Evolutionary conservation across 2,329 filamentous ascomycete genomes (phyloP), one percentile per base, ranked within the genome.

Genomic region (Venturia aucupariae): DNA sequence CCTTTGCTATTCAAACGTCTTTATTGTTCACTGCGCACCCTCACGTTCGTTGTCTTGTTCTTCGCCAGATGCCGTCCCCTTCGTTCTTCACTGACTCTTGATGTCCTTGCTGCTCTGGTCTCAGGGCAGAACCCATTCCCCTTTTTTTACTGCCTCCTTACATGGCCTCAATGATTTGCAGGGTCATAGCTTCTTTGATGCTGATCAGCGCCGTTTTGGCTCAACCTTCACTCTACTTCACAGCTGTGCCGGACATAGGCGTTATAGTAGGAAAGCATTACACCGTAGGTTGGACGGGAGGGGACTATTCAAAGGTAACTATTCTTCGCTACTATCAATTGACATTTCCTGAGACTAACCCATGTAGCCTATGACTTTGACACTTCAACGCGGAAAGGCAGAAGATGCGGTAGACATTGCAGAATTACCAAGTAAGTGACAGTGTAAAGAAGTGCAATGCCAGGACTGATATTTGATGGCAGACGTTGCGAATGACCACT

Each of bases 231-330:
- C 51, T 55, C 11, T 19, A 3, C 51, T 55, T 55, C 15, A 35
- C 30, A 32, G 15, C n/a, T 55, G 51, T 55, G 24, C 51, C 51
- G 24, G 51, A 55, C 30, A 32, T 5, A 32, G 51, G 51, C 51
- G 51, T 55, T 19, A n/a, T 55, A 35, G 51, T 55, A 19, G 51
- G 51, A n/a, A 35, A 55, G 51, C 51, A 55, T 35, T 55, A 55
- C 17, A 35, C 35, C 10, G 13, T 55, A 35, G 51, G 35, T 15
- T 55, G 51, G 51, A 55, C 27, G 1, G 51, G 51, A 55, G 51
- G 51, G 7, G 27, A 55, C 17, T 7, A 55, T 19, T 55, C 51
- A 35, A 35, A 13, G 10, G 51, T 55, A 35, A 19, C 1, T 3
- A 55, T 35, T 55, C 1, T 27, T 27, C 44, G 22, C 8, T 35